Conservation (phyloP, 1,284 basidiomycete genomes). For the Cutaneotrichosporon cavernicola region DNA sequence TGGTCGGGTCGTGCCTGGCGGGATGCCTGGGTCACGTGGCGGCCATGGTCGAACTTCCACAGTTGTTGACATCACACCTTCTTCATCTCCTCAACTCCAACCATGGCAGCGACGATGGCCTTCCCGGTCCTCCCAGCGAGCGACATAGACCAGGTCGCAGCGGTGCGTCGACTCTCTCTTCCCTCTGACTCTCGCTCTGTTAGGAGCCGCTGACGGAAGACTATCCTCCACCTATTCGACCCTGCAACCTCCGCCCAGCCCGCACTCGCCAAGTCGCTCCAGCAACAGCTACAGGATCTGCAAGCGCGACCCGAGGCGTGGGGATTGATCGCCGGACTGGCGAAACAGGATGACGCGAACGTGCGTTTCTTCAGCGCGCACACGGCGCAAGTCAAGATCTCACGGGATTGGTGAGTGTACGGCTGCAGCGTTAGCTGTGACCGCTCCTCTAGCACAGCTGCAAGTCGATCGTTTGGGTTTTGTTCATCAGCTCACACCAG, state of each 20-base stretch:
- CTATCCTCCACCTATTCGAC: constrained; percentile 47
- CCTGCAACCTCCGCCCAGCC: constrained; percentile 42
- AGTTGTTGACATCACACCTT: constrained; percentile 10
- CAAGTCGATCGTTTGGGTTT: not conserved
- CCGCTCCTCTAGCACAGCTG: not conserved
- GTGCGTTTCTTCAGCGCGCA: constrained; percentile 91
- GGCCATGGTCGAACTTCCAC: not conserved
- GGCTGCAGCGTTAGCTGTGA: not conserved
- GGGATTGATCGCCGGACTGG: constrained; percentile 51
- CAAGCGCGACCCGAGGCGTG: constrained; percentile 50
- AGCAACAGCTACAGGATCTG: constrained; percentile 48
- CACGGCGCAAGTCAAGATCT: constrained; percentile 85
- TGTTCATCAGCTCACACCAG: constrained; percentile 22
- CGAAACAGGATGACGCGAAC: constrained; percentile 61
- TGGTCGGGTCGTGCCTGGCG: too few species aligned
- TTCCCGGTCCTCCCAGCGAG: constrained; percentile 39
- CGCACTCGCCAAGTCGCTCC: constrained; percentile 42
- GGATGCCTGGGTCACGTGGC: not conserved
- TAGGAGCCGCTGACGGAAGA: constrained; percentile 28
- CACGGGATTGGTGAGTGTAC: constrained; percentile 72
- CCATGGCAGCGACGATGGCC: constrained; percentile 12
- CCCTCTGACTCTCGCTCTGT: not conserved
- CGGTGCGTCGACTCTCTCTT: constrained; percentile 25
- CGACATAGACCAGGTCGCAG: constrained; percentile 42
- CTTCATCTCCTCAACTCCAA: not conserved